Percentiles rank a stretch among this genome's conserved stretches.
Conservation (phyloP, 192 early-diverging fungal species). For the Paraglomus occultum region DNA sequence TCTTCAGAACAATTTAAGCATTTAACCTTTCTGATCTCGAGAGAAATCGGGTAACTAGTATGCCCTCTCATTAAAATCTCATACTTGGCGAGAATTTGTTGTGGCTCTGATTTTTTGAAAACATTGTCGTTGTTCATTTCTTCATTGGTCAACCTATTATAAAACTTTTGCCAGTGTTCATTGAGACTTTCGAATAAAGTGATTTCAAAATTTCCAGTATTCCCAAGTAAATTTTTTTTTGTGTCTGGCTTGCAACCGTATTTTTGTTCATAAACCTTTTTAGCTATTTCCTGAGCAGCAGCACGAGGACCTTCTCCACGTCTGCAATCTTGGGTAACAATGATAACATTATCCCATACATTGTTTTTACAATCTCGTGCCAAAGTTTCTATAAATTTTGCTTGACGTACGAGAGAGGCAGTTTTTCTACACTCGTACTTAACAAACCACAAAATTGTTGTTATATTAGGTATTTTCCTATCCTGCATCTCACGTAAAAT, state of each 20-base stretch:
- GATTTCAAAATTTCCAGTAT: neutral
- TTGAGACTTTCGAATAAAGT: neutral
- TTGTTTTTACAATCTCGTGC: neutral
- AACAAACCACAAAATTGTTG: slow-evolving; percentile 12
- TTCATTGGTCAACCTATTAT: too few species aligned
- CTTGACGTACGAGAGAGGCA: neutral
- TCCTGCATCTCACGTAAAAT: neutral
- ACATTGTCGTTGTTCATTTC: too few species aligned
- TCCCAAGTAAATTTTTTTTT: neutral
- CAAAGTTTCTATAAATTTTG: neutral
- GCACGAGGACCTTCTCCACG: neutral
- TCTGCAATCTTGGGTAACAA: neutral
- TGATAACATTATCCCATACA: slow-evolving; percentile 21
- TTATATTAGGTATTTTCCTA: neutral
- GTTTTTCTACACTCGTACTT: neutral
- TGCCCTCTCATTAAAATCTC: slow-evolving; percentile 2
- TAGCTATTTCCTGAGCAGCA: neutral
- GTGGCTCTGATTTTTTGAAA: slow-evolving; percentile 6
- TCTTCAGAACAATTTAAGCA: slow-evolving; percentile 18
- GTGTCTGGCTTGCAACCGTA: too few species aligned
- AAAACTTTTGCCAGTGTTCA: too few species aligned
- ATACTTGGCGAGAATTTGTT: slow-evolving; percentile 8
- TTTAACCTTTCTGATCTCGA: neutral
- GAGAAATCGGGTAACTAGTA: neutral
- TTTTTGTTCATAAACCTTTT: neutral